Conservation (phyloP, 305 asterid genomes). For the Solanum hybrid region DNA sequence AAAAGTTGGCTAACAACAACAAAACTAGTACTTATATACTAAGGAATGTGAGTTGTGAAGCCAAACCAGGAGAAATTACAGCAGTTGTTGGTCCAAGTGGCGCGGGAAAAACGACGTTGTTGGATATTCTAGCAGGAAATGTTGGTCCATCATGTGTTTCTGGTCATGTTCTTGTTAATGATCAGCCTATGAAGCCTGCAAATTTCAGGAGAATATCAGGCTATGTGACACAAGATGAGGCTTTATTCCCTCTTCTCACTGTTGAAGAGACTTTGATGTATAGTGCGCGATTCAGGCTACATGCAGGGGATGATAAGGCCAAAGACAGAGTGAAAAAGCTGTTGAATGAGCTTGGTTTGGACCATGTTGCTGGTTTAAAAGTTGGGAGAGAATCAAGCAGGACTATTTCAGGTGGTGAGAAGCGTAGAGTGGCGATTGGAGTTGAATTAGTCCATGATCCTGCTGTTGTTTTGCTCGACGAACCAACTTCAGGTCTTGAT, state of each 20-base stretch:
- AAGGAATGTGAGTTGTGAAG: slow-evolving; percentile 45
- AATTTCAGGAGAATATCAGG: slow-evolving; percentile 47
- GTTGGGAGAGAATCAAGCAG: slow-evolving; percentile 44
- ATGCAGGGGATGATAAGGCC: slow-evolving; percentile 18
- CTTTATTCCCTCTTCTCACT: slow-evolving; percentile 63
- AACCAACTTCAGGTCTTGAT: slow-evolving; percentile 75
- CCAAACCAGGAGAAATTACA: slow-evolving; percentile 48
- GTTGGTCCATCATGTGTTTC: slow-evolving; percentile 18
- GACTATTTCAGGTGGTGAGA: slow-evolving; percentile 84
- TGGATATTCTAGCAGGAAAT: slow-evolving; percentile 49
- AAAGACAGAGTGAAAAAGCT: slow-evolving; percentile 23
- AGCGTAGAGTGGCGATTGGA: slow-evolving; percentile 66
- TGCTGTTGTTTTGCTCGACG: slow-evolving; percentile 50
- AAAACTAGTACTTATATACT: slow-evolving; percentile 22
- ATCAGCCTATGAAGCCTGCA: slow-evolving; percentile 25
- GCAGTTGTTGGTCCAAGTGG: slow-evolving; percentile 75
- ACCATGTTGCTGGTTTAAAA: slow-evolving; percentile 31
- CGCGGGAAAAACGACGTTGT: slow-evolving; percentile 68
- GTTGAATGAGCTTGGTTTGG: slow-evolving; percentile 55
- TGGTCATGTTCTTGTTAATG: slow-evolving; percentile 47
- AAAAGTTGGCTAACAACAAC: neutral
- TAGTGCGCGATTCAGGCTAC: slow-evolving; percentile 55
- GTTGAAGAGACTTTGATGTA: slow-evolving; percentile 64
- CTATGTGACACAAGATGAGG: slow-evolving; percentile 66
- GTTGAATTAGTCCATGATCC: slow-evolving; percentile 69